phyloP scores from a whole-genome alignment of 805 yeast species.

The Hanseniaspora mollemarum region DNA sequence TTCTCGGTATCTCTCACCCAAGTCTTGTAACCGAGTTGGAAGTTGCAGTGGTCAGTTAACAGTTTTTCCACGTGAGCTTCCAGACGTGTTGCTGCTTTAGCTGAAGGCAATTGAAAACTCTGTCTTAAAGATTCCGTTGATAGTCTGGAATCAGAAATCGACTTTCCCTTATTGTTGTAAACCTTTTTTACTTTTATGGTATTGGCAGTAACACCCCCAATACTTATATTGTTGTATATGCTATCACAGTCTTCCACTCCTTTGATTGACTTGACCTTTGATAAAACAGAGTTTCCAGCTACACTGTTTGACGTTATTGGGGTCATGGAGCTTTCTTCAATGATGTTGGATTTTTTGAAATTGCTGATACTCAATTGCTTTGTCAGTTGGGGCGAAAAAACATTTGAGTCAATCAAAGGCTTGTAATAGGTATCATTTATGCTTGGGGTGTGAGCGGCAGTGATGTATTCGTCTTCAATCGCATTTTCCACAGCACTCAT shows the following conservation, averaged over 20 bases:
- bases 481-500: neutral
- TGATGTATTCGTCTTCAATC: neutral
- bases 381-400: neutral
- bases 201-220: neutral
- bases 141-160: conserved; percentile 41
- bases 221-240: too few relatives aligned
- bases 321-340: neutral
- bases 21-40: conserved; percentile 63
- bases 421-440: neutral
- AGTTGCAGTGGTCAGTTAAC: conserved; percentile 48
- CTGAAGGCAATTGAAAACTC: conserved; percentile 39
- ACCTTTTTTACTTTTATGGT: conserved; percentile 3
- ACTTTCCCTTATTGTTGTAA: conserved; percentile 15
- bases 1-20: conserved; percentile 74
- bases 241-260: neutral
- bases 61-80: conserved; percentile 44
- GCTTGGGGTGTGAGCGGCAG: conserved; percentile 1
- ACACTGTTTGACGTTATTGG: neutral
- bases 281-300: neutral
- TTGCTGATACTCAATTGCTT: neutral
- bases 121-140: conserved; percentile 46
- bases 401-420: neutral
- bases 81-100: conserved; percentile 44
- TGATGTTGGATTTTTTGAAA: neutral
- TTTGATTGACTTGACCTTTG: neutral